Evolutionary conservation across 1,284 basidiomycete genomes (phyloP), one percentile per base, ranked within the genome.

Genomic region (Malassezia restricta): DNA sequence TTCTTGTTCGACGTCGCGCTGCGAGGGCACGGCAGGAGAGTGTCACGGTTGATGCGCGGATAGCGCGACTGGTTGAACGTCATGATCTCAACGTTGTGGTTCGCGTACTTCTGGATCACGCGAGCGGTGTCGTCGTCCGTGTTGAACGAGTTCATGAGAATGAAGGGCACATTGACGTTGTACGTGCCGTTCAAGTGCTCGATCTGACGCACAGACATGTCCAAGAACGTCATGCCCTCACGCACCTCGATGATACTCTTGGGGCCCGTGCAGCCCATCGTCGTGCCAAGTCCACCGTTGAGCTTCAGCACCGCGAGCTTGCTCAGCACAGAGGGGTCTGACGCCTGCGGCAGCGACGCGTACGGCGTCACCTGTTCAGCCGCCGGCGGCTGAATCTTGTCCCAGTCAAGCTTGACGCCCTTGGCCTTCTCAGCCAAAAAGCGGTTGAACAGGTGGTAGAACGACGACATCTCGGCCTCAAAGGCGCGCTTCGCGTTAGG

Each of bases 61-160:
- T 96, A 96, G 60, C 92, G 83, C 28, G 89, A 94, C 79, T 98
- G 94, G 78, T 98, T 96, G 82, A 94, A 94, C 40, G 78, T 78
- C 51, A 75, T 65, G 57, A 76, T 75, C 58, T 75, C 70, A 49
- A 74, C 66, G 43, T 74, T 74, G 65, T 73, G 71, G 80, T 96
- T 96, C 49, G 85, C 88, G 77, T 98, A 98, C 78, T 99, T 99
- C 77, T 96, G 94, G 78, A 98, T 98, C 78, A 96, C 94, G 54
- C 69, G 66, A 6, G 69, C 66, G 6, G 69, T 74, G 62, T 74
- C 73, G 43, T 74, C 73, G 54, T 74, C 91, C 39, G 94, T 96
- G 80, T 98, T 96, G 83, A 98, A 96, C 60, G 90, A 95, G 73
- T 94, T 96, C 92, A 98, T 98, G 74, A 98, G 83, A 77, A 96